Evolutionary conservation across 2,329 filamentous ascomycete species (phyloP).

Genomic region (Penicillium vulpinum): DNA sequence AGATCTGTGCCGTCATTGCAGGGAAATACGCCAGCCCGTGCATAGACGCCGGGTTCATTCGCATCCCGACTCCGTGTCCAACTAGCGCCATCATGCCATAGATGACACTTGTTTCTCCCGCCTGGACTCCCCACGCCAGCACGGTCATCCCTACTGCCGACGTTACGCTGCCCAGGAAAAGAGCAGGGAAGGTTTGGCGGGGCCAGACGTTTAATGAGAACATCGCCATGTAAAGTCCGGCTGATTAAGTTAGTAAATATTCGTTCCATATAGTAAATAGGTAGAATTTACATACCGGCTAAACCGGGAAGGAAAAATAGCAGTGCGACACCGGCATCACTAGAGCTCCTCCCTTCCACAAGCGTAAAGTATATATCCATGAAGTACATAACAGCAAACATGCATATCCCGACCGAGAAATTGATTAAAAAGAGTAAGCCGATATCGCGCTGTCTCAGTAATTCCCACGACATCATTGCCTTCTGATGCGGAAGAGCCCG

Average conservation of each 20-base stretch:
- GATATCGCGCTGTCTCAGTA: background rate
- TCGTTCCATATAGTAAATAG: too few relatives aligned
- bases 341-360: background rate
- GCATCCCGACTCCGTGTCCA: slow-evolving; percentile 62
- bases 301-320: slow-evolving; percentile 1
- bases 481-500: background rate
- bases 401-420: background rate
- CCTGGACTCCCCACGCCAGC: background rate
- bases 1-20: background rate
- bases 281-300: background rate
- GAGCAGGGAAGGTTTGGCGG: background rate
- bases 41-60: slow-evolving; percentile 65
- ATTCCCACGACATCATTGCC: background rate
- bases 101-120: slow-evolving; percentile 48
- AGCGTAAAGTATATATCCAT: background rate
- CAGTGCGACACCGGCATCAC: background rate
- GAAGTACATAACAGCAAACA: slow-evolving; percentile 1
- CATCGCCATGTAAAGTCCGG: background rate
- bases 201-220: slow-evolving; percentile 1
- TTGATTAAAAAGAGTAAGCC: background rate
- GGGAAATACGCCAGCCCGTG: slow-evolving; percentile 40
- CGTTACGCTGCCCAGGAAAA: background rate
- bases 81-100: slow-evolving; percentile 68
- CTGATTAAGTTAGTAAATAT: background rate
- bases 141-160: background rate